Evolutionary conservation across 2,329 filamentous ascomycete species (phyloP).

Genomic region (Colletotrichum sp.): DNA sequence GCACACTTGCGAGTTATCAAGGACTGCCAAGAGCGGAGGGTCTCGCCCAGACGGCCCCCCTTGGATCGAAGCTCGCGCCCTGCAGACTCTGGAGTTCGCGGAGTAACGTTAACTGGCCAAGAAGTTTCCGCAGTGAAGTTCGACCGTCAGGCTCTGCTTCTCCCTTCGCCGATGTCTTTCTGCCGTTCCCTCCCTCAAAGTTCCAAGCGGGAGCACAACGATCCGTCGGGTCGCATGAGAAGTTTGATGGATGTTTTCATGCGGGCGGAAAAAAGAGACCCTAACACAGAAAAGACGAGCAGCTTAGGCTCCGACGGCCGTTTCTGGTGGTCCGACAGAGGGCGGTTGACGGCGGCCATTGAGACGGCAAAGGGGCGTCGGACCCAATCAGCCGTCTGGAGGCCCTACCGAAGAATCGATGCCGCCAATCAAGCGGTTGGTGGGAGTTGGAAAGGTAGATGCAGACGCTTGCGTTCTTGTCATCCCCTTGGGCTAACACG

Average conservation of each 20-base stretch:
- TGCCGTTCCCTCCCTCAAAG: slow-evolving; percentile 2
- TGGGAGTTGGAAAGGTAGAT: not conserved
- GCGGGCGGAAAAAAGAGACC: slow-evolving; percentile 3
- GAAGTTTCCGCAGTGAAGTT: not conserved
- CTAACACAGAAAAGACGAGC: slow-evolving; percentile 8
- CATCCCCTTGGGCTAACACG: not conserved
- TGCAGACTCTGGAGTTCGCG: slow-evolving; percentile 3
- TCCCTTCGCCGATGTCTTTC: not conserved
- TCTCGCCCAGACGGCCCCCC: not conserved
- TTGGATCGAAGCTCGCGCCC: not conserved
- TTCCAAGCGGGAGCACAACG: slow-evolving; percentile 10
- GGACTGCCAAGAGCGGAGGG: slow-evolving; percentile 5
- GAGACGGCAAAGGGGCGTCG: slow-evolving; percentile 12
- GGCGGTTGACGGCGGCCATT: slow-evolving; percentile 16
- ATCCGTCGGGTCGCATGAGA: slow-evolving; percentile 13
- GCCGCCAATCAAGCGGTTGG: slow-evolving; percentile 9
- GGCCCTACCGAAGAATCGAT: not conserved
- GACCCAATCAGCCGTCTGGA: slow-evolving; percentile 10
- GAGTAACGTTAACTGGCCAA: not conserved
- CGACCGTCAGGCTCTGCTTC: not conserved
- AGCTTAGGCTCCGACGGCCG: slow-evolving; percentile 18
- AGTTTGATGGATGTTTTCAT: slow-evolving; percentile 10
- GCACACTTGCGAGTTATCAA: not conserved
- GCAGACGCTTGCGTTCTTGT: slow-evolving; percentile 14
- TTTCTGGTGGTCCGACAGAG: slow-evolving; percentile 20